A percentile compares a stretch with the other conserved stretches of the same genome.
Evolutionary conservation across 345 rosid species (phyloP).

Genomic region (Aquilaria malaccensis): DNA sequence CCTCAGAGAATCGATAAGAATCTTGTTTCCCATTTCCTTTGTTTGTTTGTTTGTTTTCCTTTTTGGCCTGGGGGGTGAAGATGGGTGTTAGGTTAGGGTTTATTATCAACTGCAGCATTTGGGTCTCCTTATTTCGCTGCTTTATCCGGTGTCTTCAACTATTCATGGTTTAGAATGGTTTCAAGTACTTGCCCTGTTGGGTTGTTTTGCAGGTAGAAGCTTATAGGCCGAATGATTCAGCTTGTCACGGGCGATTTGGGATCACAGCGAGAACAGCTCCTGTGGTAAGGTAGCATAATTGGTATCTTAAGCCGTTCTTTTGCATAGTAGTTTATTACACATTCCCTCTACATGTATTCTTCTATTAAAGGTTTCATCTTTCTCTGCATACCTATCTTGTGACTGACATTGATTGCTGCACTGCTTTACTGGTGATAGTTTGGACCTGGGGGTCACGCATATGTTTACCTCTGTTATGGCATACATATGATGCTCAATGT

Average conservation of each 20-base stretch:
- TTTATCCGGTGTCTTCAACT: not conserved
- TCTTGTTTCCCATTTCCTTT: not conserved
- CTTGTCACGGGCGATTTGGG: conserved; percentile 89
- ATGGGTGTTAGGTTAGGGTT: not conserved
- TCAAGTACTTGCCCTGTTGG: not conserved
- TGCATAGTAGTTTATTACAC: not conserved
- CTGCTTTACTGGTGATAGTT: conserved; percentile 43
- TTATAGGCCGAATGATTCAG: conserved; percentile 88
- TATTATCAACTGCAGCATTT: not conserved
- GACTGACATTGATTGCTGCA: not conserved
- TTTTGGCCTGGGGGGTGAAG: not conserved
- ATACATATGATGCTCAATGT: conserved; percentile 87
- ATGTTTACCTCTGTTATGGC: conserved; percentile 95
- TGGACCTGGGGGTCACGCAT: conserved; percentile 90
- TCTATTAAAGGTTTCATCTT: conserved; percentile 1
- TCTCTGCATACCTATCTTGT: not conserved
- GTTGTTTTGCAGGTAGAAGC: conserved; percentile 67
- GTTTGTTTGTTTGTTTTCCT: not conserved
- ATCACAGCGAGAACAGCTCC: conserved; percentile 84
- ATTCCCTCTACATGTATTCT: not conserved
- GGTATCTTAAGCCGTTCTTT: not conserved
- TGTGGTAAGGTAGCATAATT: conserved; percentile 35
- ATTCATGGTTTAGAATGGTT: too few species aligned
- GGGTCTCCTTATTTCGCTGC: too few species aligned
- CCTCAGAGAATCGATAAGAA: not conserved